Percentiles rank a stretch among this genome's conserved stretches.
Conservation (phyloP, 2,329 filamentous ascomycete genomes). For the Helicocarpus griseus region DNA sequence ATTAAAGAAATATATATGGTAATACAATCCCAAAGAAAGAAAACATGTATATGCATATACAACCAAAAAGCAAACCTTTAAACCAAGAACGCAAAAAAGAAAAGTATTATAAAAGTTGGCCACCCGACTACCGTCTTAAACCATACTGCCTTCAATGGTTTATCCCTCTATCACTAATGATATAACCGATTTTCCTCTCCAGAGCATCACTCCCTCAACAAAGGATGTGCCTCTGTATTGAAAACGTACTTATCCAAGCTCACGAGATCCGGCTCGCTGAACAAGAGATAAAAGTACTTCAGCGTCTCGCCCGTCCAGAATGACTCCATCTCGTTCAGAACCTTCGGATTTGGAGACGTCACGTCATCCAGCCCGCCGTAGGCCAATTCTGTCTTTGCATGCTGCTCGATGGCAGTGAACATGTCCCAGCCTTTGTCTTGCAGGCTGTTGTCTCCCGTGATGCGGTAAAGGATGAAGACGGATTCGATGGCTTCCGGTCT, state of each 20-base stretch:
- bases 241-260: constrained; percentile 60
- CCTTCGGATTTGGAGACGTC: constrained; percentile 3
- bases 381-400: constrained; percentile 56
- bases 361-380: constrained; percentile 44
- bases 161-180: background rate
- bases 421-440: constrained; percentile 80
- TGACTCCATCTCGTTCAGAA: constrained; percentile 63
- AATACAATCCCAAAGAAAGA: background rate
- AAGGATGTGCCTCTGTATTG: constrained; percentile 47
- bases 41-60: no score
- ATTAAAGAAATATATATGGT: background rate
- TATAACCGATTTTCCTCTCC: background rate
- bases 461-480: constrained; percentile 82
- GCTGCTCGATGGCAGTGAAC: constrained; percentile 61
- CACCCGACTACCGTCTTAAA: background rate
- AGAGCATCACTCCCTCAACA: constrained; percentile 22
- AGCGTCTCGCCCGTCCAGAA: constrained; percentile 88
- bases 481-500: constrained; percentile 78
- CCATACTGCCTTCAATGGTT: no score
- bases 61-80: background rate
- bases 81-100: background rate
- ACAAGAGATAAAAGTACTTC: constrained; percentile 86
- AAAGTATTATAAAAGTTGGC: background rate
- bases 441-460: constrained; percentile 66
- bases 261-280: constrained; percentile 55